These are phyloP conservation scores for Alectoria sarmentosa DNA, from an alignment of 495 filamentous ascomycete genomes.

Conservation along the genomic window DNA sequence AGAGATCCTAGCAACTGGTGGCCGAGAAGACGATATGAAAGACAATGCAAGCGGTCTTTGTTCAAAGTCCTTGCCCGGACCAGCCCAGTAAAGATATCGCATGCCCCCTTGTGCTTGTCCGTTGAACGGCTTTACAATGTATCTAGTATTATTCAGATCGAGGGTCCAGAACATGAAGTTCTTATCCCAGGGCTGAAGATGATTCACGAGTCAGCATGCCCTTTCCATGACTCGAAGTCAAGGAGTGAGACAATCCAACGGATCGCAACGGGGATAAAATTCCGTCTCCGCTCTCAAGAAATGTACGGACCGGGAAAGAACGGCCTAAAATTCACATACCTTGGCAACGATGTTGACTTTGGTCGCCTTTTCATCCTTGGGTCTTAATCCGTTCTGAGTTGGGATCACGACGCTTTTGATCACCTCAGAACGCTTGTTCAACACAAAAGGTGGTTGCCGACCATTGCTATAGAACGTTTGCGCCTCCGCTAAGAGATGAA, in stretches of 20 bases:
- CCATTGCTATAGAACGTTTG: neutral
- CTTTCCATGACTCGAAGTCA: neutral
- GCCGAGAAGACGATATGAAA: neutral
- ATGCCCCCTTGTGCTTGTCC: neutral
- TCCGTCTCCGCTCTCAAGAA: neutral
- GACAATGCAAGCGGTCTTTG: conserved; percentile 6
- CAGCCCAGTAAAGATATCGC: conserved; percentile 6
- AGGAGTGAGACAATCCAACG: neutral
- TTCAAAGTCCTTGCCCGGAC: neutral
- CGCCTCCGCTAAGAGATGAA: conserved; percentile 1
- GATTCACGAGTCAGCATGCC: neutral
- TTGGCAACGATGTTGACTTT: neutral
- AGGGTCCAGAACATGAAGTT: conserved; percentile 11
- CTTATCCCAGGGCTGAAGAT: conserved; percentile 8
- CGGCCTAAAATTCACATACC: neutral
- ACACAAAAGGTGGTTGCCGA: neutral
- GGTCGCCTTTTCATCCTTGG: neutral
- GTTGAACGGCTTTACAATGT: conserved; percentile 4
- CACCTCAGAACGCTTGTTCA: neutral
- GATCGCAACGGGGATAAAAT: neutral
- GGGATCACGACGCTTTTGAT: conserved; percentile 4
- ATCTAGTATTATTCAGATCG: conserved; percentile 11
- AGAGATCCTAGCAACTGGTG: neutral
- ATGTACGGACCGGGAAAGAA: neutral
- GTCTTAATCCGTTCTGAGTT: neutral